Percentiles rank a stretch among this genome's conserved stretches.
These are phyloP conservation scores for Termitomyces sp. DNA, from an alignment of 768 basidiomycete species.

Conservation along the genomic window DNA sequence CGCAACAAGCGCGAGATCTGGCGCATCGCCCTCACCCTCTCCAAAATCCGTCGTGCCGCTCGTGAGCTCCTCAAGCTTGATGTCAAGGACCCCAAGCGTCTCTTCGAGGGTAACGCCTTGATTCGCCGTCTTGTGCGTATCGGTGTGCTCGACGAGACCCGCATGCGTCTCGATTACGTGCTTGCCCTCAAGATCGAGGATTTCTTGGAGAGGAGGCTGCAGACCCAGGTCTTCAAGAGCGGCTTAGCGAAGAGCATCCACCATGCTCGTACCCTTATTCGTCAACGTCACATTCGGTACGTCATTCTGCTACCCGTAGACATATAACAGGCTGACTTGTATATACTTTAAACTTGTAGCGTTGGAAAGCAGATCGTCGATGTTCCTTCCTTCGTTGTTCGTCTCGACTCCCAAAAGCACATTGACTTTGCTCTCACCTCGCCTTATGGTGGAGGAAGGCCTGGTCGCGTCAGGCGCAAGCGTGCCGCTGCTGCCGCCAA, in stretches of 20 bases:
- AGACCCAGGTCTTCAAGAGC: constrained; percentile 99
- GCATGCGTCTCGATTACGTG: constrained; percentile 99
- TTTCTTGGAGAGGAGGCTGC: constrained; percentile 98
- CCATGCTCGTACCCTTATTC: constrained; percentile 96
- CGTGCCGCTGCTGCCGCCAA: constrained; percentile 89
- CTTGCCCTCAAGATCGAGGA: constrained; percentile 98
- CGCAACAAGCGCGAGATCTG: constrained; percentile 99
- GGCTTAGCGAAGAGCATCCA: constrained; percentile 98
- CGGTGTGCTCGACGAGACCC: constrained; percentile 97
- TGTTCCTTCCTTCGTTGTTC: constrained; percentile 97
- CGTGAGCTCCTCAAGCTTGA: constrained; percentile 99
- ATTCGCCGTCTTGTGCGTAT: constrained; percentile 96
- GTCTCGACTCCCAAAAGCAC: constrained; percentile 99
- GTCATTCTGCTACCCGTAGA: constrained; percentile 16
- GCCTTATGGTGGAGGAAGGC: constrained; percentile 91
- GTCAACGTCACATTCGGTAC: constrained; percentile 97
- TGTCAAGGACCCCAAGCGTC: constrained; percentile 98
- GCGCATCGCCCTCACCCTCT: constrained; percentile 96
- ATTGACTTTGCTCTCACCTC: constrained; percentile 98
- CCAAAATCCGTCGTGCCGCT: constrained; percentile 99
- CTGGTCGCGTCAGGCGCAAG: constrained; percentile 98
- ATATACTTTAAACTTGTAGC: constrained; percentile 30
- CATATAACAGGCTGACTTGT: not conserved
- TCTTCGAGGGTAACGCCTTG: constrained; percentile 98
- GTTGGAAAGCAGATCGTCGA: constrained; percentile 99